Base-by-base conservation (phyloP, 805 yeast genomes). In the Metschnikowia lochheadii region DNA sequence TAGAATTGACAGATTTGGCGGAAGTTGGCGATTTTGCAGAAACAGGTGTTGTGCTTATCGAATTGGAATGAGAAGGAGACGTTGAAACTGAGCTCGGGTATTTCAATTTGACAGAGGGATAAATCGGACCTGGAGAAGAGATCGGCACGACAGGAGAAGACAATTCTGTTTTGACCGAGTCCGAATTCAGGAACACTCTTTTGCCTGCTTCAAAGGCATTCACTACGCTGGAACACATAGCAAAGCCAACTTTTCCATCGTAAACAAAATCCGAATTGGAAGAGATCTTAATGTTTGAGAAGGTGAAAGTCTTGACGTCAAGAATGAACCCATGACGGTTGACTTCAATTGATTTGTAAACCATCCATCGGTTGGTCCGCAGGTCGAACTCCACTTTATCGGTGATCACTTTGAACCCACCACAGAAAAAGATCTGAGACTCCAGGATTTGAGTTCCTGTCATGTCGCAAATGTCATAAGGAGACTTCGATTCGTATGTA, bases 381-480 rank as follows among this genome's bases (percentile, higher is more conserved):
- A 59, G 58, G 6, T 57, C 49, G 49, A 67, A 63, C 1, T 49
- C 49, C 6, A 63, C 66, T 1, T 64, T 56, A 11, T 59, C 63
- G 15, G 59, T 58, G 21, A 55, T 52, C 18, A 73, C 49, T 48
- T 78, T 79, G 61, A 84, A 79, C 0, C 94, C 95, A n/a, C 92
- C 95, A 60, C 80, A 84, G 51, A 78, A 76, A 55, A 85, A 75
- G 14, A 82, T 72, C 57, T 83, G 83, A 35, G 81, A 66, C n/a
- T 75, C 70, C 4, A 87, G 78, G 4, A 86, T 67, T 49, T 67
- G 72, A 7, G 80, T 70, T 15, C 79, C 73, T 5, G 73, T 59
- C 62, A 81, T 67, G 49, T 81, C 76, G 40, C 79, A 60, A 17
- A 84, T 58, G 2, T 83, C 76, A 3, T 79, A 77, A 0, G 90